Base-by-base conservation (phyloP, 208 protist genomes). In the Acanthamoeba divionensis region DNA sequence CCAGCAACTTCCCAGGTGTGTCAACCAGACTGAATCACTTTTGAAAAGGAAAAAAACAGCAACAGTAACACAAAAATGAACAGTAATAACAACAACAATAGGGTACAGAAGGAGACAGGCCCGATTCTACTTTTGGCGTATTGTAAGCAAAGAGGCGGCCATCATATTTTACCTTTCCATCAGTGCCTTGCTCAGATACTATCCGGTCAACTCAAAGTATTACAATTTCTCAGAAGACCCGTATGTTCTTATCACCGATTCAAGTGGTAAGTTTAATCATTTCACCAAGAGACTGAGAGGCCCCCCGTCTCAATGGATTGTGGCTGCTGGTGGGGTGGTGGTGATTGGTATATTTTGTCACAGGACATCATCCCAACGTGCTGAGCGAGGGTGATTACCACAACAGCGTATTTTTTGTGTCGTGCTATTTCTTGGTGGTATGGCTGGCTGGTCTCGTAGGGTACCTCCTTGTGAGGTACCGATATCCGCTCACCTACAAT, bases 61-160 rank as follows among this genome's bases (percentile, higher is more conserved):
- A n/a, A n/a, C n/a, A n/a, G n/a, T n/a, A n/a, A n/a, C n/a, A n/a
- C n/a, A n/a, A n/a, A n/a, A n/a, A n/a, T n/a, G n/a, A n/a, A n/a
- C n/a, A n/a, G n/a, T n/a, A n/a, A n/a, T n/a, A n/a, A n/a, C n/a
- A n/a, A n/a, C n/a, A 60, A 60, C 52, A 18, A 9, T 33, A 86
- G 79, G 79, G 8, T 92, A 92, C 66, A 66, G 55, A 3, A 50
- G 90, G 15, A 0, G 90, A 36, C 90, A 92, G 47, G 80, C 66
- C 8, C 48, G 85, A 0, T 92, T 92, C 60, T 90, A 86, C 71
- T 55, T 80, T 15, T 92, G 65, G 67, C 89, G 90, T 36, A 52
- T 92, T 10, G 33, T 85, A 26, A 90, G 83, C 48, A 71, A 90
- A 33, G 9, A 87, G 29, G 48, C 31, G 10, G 77, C 67, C 3